These are phyloP conservation scores for Fusarium veterinarium DNA, from an alignment of 2,329 filamentous ascomycete genomes.

Conservation along the genomic window DNA sequence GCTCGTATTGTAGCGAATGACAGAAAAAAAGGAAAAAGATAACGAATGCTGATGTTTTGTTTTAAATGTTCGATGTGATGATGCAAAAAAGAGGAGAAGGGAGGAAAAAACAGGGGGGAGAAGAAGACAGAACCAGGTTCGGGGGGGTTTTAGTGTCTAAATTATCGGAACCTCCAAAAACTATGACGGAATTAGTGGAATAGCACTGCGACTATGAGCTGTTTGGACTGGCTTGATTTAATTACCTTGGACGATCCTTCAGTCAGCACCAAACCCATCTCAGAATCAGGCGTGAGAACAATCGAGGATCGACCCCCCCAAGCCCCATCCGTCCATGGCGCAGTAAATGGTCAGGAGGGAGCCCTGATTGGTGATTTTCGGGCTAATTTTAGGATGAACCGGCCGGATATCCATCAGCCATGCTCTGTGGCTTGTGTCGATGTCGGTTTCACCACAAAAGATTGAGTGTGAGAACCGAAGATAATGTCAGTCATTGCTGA, in stretches of 20 bases:
- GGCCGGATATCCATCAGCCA: background rate
- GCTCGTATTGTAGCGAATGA: conserved; percentile 22
- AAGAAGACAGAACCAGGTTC: background rate
- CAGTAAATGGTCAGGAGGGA: background rate
- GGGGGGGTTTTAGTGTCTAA: background rate
- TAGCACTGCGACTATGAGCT: background rate
- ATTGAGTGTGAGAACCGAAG: background rate
- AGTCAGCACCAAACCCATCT: conserved; percentile 22
- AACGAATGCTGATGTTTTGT: background rate
- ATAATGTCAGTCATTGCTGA: background rate
- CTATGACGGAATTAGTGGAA: background rate
- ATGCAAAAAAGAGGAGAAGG: background rate
- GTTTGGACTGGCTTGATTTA: conserved; percentile 6
- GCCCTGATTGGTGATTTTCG: conserved; percentile 3
- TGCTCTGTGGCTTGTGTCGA: conserved; percentile 4
- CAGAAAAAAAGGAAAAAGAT: background rate
- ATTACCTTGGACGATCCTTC: conserved; percentile 24
- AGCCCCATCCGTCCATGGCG: conserved; percentile 22
- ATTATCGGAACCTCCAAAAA: background rate
- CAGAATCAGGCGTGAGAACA: conserved; percentile 1
- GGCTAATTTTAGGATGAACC: conserved; percentile 23
- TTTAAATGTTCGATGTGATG: background rate
- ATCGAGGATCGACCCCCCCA: background rate
- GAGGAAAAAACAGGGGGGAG: background rate
- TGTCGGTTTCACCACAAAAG: background rate